phyloP scores from a whole-genome alignment of 1,139 yeast genomes.

The Taiozyma sp. region DNA sequence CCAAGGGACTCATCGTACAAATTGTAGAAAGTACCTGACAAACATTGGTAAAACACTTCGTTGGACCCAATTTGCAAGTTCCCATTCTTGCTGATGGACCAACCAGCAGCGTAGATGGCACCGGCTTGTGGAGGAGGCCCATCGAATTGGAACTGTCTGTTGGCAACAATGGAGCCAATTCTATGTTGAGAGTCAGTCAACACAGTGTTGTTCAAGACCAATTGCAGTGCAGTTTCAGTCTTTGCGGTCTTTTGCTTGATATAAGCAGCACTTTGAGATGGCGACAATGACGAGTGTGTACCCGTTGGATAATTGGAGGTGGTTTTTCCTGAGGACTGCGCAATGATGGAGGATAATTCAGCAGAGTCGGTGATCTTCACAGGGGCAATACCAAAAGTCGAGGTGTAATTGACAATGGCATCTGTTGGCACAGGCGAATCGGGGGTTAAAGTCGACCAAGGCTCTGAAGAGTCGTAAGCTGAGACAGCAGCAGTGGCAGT shows the following conservation, averaged over 20 bases:
- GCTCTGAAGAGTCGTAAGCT: not conserved
- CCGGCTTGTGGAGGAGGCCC: constrained; percentile 93
- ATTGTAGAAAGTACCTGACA: constrained; percentile 75
- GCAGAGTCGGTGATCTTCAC: constrained; percentile 34
- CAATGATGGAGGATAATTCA: constrained; percentile 14
- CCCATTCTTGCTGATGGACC: constrained; percentile 63
- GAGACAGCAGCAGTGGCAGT: not conserved
- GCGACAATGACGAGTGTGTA: constrained; percentile 18
- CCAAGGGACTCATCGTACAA: constrained; percentile 66
- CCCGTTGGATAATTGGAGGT: constrained; percentile 42
- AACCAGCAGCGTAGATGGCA: constrained; percentile 77
- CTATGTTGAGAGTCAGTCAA: constrained; percentile 60
- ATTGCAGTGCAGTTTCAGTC: constrained; percentile 42
- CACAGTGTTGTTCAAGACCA: constrained; percentile 46
- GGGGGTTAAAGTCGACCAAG: constrained; percentile 29
- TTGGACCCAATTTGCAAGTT: constrained; percentile 61
- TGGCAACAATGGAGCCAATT: constrained; percentile 76
- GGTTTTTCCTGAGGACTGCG: constrained; percentile 22
- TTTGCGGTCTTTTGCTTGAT: constrained; percentile 38
- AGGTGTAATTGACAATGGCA: constrained; percentile 31
- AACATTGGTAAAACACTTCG: constrained; percentile 67
- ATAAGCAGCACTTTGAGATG: constrained; percentile 7
- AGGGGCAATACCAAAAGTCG: constrained; percentile 36
- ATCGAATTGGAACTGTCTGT: constrained; percentile 83
- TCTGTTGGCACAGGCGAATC: constrained; percentile 26